phyloP scores from a whole-genome alignment of 305 asterid genomes.

The Rubia balearica region DNA sequence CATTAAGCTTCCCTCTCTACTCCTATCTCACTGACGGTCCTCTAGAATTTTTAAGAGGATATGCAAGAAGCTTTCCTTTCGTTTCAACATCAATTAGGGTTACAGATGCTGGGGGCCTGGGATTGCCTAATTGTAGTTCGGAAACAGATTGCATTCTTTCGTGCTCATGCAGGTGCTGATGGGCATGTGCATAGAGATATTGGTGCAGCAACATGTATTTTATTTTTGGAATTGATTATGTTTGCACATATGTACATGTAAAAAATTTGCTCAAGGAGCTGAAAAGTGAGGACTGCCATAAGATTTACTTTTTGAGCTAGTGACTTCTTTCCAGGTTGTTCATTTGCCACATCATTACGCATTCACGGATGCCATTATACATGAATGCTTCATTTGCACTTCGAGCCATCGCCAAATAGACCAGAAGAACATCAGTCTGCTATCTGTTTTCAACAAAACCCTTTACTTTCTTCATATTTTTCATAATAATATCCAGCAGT shows the following conservation, averaged over 20 bases:
- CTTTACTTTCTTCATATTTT: too few species aligned
- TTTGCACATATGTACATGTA: not conserved
- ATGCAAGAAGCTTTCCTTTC: not conserved
- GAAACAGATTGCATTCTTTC: not conserved
- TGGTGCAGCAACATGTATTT: too few species aligned
- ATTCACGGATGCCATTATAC: not conserved
- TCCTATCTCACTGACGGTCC: constrained; percentile 67
- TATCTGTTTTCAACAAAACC: too few species aligned
- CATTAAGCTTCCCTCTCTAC: constrained; percentile 80
- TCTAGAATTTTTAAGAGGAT: constrained; percentile 20
- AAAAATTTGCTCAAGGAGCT: too few species aligned
- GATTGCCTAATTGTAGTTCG: not conserved
- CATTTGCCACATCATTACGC: not conserved
- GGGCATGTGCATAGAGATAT: not conserved
- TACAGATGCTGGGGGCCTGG: too few species aligned
- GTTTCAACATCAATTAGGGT: too few species aligned
- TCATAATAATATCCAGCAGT: too few species aligned
- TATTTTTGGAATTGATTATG: not conserved
- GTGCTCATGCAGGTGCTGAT: not conserved
- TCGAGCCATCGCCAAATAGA: too few species aligned
- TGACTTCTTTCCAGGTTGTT: not conserved
- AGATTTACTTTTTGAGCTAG: not conserved
- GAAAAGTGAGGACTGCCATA: not conserved
- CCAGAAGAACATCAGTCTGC: too few species aligned
- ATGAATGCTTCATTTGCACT: not conserved